Conservation (phyloP, 176 grass and related monocot species). For the Zea luxurians region DNA sequence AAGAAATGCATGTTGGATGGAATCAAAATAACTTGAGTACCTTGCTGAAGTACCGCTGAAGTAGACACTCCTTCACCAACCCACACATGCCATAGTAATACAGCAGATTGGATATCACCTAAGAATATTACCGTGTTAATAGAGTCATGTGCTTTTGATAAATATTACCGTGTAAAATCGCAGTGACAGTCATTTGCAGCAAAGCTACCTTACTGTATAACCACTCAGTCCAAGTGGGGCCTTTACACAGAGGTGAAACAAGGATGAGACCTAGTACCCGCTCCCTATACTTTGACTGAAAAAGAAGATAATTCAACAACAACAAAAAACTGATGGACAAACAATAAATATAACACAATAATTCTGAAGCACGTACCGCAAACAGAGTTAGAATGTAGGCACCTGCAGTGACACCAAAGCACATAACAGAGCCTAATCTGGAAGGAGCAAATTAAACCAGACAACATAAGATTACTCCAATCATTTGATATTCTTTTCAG, state of each 20-base stretch:
- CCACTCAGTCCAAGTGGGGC: slow-evolving; percentile 93
- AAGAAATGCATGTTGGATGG: slow-evolving; percentile 17
- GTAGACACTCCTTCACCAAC: slow-evolving; percentile 80
- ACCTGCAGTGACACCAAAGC: slow-evolving; percentile 90
- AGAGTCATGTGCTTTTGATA: slow-evolving; percentile 11
- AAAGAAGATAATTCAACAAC: slow-evolving; percentile 23
- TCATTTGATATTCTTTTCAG: background rate
- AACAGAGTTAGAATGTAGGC: slow-evolving; percentile 98
- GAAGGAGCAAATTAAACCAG: slow-evolving; percentile 46
- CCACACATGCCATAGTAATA: slow-evolving; percentile 98
- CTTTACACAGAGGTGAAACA: slow-evolving; percentile 89
- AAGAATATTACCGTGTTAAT: slow-evolving; percentile 30
- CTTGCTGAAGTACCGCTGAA: slow-evolving; percentile 98
- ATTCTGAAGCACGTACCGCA: slow-evolving; percentile 55
- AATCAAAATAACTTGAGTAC: slow-evolving; percentile 40
- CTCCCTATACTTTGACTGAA: slow-evolving; percentile 89
- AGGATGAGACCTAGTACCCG: slow-evolving; percentile 89
- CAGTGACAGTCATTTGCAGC: background rate
- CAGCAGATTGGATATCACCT: slow-evolving; percentile 89
- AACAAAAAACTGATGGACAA: background rate
- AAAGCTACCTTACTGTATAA: slow-evolving; percentile 86
- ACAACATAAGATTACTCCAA: slow-evolving; percentile 31
- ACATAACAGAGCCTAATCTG: slow-evolving; percentile 99
- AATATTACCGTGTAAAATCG: background rate
- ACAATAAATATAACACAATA: slow-evolving; percentile 5